Base-by-base conservation (phyloP, 768 basidiomycete species). In the Bullera alba region DNA sequence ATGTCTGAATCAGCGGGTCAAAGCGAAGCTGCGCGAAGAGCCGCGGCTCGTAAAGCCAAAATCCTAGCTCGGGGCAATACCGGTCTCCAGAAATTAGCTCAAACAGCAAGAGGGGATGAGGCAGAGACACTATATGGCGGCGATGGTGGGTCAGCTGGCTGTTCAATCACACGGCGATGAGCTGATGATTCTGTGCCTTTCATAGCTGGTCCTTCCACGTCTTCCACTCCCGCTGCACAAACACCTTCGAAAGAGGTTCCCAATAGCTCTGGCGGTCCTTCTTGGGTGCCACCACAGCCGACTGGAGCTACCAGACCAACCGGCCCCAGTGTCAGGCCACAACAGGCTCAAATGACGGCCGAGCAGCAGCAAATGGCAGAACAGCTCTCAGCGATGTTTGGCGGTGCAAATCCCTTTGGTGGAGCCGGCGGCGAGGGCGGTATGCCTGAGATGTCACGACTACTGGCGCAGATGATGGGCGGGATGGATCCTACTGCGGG, bases 21-120 rank as follows among this genome's bases (percentile, higher is more conserved):
- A 41, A 54, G 61, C 17, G 70, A 72, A 38, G 70, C 70, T 28
- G 58, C 62, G 14, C 47, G 51, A 8, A 50, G 68, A 46, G 70
- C 68, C 30, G 68, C 65, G 28, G 70, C 70, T 37, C 50, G 70
- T 15, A 61, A 62, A 25, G 70, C 70, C 7, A 72, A 70, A 50
- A 72, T 72, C 57, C 58, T 70, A 16, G 70, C 70, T 2, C 48
- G 70, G 36, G 70, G 70, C 16, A 64, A 62, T 47, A 52, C 62
- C 0, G 70, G 70, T 19, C 48, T 70, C 8, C 56, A 59, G 3
- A 70, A 70, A 43, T 51, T 72, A 2, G 70, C 70, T 37, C 67
- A 62, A 23, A 69, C 70, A 2, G 70, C 70, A 7, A 48, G 70
- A 51, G 70, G 70, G 2, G 70, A 70, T 10, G 70, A 72, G 52